Percentiles rank a stretch among this genome's conserved stretches.
Conservation (phyloP, 305 asterid species). For the Plantago lanceolata region DNA sequence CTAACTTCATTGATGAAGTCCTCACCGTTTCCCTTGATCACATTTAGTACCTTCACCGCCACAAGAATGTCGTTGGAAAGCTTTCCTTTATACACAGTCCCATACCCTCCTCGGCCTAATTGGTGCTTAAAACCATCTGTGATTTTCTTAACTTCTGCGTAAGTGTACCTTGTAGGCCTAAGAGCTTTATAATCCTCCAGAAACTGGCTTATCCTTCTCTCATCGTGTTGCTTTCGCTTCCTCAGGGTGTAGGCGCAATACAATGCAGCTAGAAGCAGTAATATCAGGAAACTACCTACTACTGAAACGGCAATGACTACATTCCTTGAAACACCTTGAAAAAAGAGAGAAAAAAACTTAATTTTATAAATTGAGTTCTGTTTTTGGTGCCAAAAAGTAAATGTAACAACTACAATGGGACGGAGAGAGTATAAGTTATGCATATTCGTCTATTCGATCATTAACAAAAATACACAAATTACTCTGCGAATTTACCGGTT, state of each 20-base stretch:
- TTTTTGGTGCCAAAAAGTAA: too few relatives aligned
- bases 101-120: slow-evolving; percentile 65
- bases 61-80: slow-evolving; percentile 50
- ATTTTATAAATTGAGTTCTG: too few relatives aligned
- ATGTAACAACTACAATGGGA: too few relatives aligned
- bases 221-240: slow-evolving; percentile 32
- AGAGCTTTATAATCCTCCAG: slow-evolving; percentile 47
- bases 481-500: neutral
- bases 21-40: slow-evolving; percentile 55
- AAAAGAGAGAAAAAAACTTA: neutral
- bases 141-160: slow-evolving; percentile 53
- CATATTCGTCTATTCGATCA: too few relatives aligned
- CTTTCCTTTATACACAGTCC: slow-evolving; percentile 62
- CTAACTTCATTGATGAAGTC: slow-evolving; percentile 70
- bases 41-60: slow-evolving; percentile 47
- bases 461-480: neutral
- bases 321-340: slow-evolving; percentile 27
- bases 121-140: slow-evolving; percentile 46
- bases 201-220: slow-evolving; percentile 33
- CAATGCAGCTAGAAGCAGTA: slow-evolving; percentile 21
- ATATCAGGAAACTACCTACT: slow-evolving; percentile 22
- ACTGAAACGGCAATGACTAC: slow-evolving; percentile 22
- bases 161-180: slow-evolving; percentile 54
- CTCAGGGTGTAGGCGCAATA: slow-evolving; percentile 22
- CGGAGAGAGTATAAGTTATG: too few relatives aligned